Conservation (phyloP, 2,329 filamentous ascomycete genomes). For the Alternaria sp. region DNA sequence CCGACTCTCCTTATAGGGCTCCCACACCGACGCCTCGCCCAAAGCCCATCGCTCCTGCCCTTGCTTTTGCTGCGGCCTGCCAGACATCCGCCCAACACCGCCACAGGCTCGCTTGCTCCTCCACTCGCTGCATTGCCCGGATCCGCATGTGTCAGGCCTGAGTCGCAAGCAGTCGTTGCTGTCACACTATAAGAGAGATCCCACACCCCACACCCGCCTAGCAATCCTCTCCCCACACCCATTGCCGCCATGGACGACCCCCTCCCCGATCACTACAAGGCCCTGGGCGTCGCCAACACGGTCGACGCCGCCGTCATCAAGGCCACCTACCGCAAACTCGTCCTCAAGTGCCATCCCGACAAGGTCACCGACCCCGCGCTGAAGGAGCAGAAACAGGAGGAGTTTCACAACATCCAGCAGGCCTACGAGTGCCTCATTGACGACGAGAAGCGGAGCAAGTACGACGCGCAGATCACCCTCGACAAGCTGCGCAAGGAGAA, state of each 20-base stretch:
- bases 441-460: conserved; percentile 72
- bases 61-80: conserved; percentile 9
- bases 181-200: conserved; percentile 18
- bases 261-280: conserved; percentile 77
- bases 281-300: conserved; percentile 75
- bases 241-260: conserved; percentile 57
- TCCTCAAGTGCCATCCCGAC: conserved; percentile 88
- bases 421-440: conserved; percentile 91
- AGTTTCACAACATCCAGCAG: conserved; percentile 91
- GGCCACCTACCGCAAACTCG: conserved; percentile 81
- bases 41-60: conserved; percentile 11
- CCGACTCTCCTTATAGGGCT: conserved; percentile 16
- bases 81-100: conserved; percentile 28
- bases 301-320: conserved; percentile 76
- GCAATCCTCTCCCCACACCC: conserved; percentile 5
- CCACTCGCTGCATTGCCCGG: conserved; percentile 3
- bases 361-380: conserved; percentile 80
- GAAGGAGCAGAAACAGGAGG: conserved; percentile 79
- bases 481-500: conserved; percentile 67
- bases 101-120: conserved; percentile 19
- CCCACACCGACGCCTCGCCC: conserved; percentile 1
- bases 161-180: conserved; percentile 15
- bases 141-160: conserved; percentile 16
- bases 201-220: conserved; percentile 9
- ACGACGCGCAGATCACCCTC: conserved; percentile 77